A percentile compares a stretch with the other conserved stretches of the same genome.
Evolutionary conservation across 2,329 filamentous ascomycete genomes (phyloP).

Genomic region (Botrytis medusae): DNA sequence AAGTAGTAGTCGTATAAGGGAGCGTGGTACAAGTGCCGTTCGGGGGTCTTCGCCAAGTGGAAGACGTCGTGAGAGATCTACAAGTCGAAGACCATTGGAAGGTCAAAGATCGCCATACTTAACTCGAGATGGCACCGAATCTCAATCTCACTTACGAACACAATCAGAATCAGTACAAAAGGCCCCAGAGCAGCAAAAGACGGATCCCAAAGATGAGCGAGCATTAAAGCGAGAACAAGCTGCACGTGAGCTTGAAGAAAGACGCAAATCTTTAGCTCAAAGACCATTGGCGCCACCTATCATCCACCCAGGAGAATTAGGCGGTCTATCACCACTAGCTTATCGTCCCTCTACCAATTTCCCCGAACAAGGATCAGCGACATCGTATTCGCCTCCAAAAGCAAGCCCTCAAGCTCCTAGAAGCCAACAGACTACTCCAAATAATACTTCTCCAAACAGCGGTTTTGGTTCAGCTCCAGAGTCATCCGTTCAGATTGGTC

Average conservation of each 20-base stretch:
- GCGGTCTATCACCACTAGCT: slow-evolving; percentile 37
- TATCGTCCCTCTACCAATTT: slow-evolving; percentile 36
- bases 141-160: slow-evolving; percentile 40
- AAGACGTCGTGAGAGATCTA: slow-evolving; percentile 38
- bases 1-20: slow-evolving; percentile 48
- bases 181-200: slow-evolving; percentile 44
- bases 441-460: slow-evolving; percentile 31
- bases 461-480: slow-evolving; percentile 48
- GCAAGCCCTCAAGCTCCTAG: slow-evolving; percentile 49
- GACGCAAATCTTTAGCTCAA: slow-evolving; percentile 78
- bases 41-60: slow-evolving; percentile 37
- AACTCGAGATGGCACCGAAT: slow-evolving; percentile 27
- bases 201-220: slow-evolving; percentile 59
- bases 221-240: slow-evolving; percentile 70
- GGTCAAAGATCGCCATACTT: slow-evolving; percentile 28
- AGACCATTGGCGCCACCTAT: slow-evolving; percentile 79
- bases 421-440: slow-evolving; percentile 60
- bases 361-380: slow-evolving; percentile 22
- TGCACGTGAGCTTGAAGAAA: slow-evolving; percentile 83
- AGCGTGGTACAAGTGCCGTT: slow-evolving; percentile 38
- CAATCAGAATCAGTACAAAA: slow-evolving; percentile 40
- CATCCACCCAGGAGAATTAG: slow-evolving; percentile 65
- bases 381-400: slow-evolving; percentile 40
- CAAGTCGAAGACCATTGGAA: slow-evolving; percentile 34
- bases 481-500: slow-evolving; percentile 61